Conservation (phyloP, 2,329 filamentous ascomycete genomes). For the Hymenoscyphus repandus region DNA sequence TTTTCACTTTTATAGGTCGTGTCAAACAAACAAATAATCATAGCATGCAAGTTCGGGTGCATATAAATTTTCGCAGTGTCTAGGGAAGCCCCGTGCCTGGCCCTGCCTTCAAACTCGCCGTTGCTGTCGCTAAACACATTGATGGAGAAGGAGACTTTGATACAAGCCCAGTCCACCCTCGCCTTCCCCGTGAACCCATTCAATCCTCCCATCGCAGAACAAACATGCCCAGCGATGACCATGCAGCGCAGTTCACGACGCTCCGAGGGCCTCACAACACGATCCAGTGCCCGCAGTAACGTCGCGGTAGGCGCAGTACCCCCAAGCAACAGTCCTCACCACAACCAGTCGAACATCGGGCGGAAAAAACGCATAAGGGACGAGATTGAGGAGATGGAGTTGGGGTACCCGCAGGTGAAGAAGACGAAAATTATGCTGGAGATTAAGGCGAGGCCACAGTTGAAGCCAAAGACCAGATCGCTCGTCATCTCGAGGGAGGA, state of each 20-base stretch:
- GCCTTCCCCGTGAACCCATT: background rate
- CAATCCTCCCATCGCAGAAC: conserved; percentile 16
- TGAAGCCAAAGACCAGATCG: conserved; percentile 16
- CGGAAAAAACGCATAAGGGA: conserved; percentile 47
- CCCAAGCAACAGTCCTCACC: conserved; percentile 28
- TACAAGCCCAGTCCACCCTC: conserved; percentile 2
- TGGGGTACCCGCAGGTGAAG: conserved; percentile 39
- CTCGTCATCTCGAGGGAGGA: conserved; percentile 21
- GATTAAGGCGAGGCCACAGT: conserved; percentile 36
- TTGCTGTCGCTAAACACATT: conserved; percentile 7
- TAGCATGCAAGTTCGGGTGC: no score
- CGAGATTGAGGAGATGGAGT: conserved; percentile 39
- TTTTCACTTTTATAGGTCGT: no score
- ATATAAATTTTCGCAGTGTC: no score
- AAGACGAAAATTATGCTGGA: conserved; percentile 49
- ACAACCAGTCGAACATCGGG: conserved; percentile 31
- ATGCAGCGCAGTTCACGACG: conserved; percentile 42
- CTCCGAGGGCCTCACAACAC: conserved; percentile 39
- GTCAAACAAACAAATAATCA: no score
- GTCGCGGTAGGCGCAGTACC: conserved; percentile 23
- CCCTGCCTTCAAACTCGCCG: background rate
- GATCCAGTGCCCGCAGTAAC: conserved; percentile 28
- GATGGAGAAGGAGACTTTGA: conserved; percentile 1
- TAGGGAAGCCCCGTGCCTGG: background rate
- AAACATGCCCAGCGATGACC: conserved; percentile 29